Evolutionary conservation across 805 yeast species (phyloP).

Genomic region (Yamadazyma endophytica): DNA sequence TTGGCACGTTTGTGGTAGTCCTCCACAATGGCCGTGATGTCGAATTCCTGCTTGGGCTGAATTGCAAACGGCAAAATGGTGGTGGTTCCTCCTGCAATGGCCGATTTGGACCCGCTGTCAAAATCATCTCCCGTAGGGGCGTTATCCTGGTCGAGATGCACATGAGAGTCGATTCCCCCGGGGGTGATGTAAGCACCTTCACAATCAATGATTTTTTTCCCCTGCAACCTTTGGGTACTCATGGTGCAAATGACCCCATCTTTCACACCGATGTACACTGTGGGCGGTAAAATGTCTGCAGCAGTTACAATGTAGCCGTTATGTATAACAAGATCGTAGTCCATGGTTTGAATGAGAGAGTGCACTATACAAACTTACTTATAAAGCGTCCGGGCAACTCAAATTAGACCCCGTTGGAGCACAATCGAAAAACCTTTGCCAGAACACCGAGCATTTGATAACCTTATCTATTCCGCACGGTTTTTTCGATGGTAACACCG

Average conservation of each 20-base stretch:
- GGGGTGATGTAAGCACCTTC: constrained; percentile 47
- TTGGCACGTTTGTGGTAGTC: constrained; percentile 5
- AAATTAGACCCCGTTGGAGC: no score
- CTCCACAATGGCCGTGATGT: constrained; percentile 18
- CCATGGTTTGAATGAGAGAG: no score
- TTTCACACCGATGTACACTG: constrained; percentile 37
- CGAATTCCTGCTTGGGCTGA: constrained; percentile 29
- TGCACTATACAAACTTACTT: no score
- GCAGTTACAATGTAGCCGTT: constrained; percentile 29
- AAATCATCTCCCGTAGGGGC: constrained; percentile 42
- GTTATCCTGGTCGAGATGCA: constrained; percentile 40
- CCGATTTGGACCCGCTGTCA: constrained; percentile 41
- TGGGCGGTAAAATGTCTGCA: constrained; percentile 23
- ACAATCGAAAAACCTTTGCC: no score
- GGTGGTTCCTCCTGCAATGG: constrained; percentile 50
- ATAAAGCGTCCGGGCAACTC: no score
- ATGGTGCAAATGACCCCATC: constrained; percentile 36
- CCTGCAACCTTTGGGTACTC: constrained; percentile 23
- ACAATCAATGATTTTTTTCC: constrained; percentile 35
- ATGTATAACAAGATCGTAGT: constrained; percentile 20
- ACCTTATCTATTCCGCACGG: no score
- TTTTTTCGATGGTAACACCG: no score
- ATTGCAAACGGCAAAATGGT: constrained; percentile 45
- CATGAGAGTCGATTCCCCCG: constrained; percentile 51
- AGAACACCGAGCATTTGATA: no score